These are phyloP conservation scores for Leccinum disarticulatum DNA, from an alignment of 768 basidiomycete genomes.

Conservation along the genomic window DNA sequence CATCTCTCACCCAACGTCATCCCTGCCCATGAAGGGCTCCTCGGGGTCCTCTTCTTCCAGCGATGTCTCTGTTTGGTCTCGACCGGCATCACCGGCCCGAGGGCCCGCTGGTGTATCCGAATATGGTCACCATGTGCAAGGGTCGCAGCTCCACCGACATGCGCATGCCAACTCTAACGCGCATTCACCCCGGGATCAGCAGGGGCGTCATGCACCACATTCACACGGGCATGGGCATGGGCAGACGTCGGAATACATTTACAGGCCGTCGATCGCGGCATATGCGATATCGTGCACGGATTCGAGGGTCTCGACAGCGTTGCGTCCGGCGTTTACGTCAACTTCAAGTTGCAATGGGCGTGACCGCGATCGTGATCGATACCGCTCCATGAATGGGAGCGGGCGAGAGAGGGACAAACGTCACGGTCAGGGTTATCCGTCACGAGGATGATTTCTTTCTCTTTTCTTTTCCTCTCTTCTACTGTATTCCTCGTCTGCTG, in stretches of 20 bases:
- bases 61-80: constrained; percentile 26
- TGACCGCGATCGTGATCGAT: constrained; percentile 23
- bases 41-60: constrained; percentile 26
- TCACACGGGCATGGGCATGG: constrained; percentile 9
- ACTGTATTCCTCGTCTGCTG: not conserved
- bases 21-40: constrained; percentile 13
- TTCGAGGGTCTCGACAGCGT: constrained; percentile 34
- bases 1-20: constrained; percentile 1
- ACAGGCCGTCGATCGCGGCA: constrained; percentile 32
- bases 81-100: constrained; percentile 29
- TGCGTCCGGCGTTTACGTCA: constrained; percentile 34
- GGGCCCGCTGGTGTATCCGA: not conserved
- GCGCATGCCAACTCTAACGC: constrained; percentile 3
- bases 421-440: constrained; percentile 12
- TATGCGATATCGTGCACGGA: constrained; percentile 35
- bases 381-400: constrained; percentile 7
- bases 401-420: constrained; percentile 19
- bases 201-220: constrained; percentile 12
- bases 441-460: constrained; percentile 8
- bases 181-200: constrained; percentile 16
- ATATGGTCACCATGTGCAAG: constrained; percentile 11
- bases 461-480: no score
- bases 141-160: constrained; percentile 19
- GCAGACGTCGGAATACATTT: constrained; percentile 24
- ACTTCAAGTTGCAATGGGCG: constrained; percentile 15